Evolutionary conservation across 1,284 basidiomycete genomes (phyloP).

Genomic region (Ustilago trichophora): DNA sequence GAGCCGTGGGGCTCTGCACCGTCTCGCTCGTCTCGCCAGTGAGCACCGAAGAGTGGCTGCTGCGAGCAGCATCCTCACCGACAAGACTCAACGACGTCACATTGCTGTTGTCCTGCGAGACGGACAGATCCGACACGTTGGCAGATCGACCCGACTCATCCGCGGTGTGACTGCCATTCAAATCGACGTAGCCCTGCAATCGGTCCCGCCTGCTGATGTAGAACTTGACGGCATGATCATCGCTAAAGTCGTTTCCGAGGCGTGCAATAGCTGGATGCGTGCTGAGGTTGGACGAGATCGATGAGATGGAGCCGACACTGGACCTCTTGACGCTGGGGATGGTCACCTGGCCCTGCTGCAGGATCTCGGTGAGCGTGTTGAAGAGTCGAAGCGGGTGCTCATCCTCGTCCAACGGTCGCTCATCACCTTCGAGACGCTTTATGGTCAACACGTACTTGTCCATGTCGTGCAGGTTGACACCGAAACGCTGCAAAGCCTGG

Average conservation of each 20-base stretch:
- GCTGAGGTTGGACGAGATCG: conserved; percentile 86
- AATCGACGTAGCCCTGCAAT: conserved; percentile 34
- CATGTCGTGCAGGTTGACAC: conserved; percentile 71
- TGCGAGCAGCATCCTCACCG: conserved; percentile 27
- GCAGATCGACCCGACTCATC: conserved; percentile 34
- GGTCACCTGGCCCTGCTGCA: conserved; percentile 71
- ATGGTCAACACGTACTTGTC: conserved; percentile 82
- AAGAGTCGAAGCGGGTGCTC: conserved; percentile 88
- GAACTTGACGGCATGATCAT: conserved; percentile 95
- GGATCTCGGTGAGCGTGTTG: conserved; percentile 78
- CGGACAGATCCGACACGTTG: conserved; percentile 27
- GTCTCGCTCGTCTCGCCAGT: conserved; percentile 42
- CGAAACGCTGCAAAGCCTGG: conserved; percentile 93
- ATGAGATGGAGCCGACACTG: conserved; percentile 90
- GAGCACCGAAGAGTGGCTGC: conserved; percentile 40
- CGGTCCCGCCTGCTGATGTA: conserved; percentile 75
- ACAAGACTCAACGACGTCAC: conserved; percentile 26
- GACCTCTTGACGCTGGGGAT: conserved; percentile 78
- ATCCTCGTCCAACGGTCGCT: conserved; percentile 75
- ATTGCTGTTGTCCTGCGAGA: conserved; percentile 42
- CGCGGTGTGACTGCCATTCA: conserved; percentile 13
- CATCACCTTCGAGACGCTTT: conserved; percentile 85
- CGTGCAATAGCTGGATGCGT: conserved; percentile 93
- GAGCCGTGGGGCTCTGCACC: conserved; percentile 70
- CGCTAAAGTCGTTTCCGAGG: conserved; percentile 91